Evolutionary conservation across 2,329 filamentous ascomycete genomes (phyloP).

Genomic region (Pseudogymnoascus sp.): DNA sequence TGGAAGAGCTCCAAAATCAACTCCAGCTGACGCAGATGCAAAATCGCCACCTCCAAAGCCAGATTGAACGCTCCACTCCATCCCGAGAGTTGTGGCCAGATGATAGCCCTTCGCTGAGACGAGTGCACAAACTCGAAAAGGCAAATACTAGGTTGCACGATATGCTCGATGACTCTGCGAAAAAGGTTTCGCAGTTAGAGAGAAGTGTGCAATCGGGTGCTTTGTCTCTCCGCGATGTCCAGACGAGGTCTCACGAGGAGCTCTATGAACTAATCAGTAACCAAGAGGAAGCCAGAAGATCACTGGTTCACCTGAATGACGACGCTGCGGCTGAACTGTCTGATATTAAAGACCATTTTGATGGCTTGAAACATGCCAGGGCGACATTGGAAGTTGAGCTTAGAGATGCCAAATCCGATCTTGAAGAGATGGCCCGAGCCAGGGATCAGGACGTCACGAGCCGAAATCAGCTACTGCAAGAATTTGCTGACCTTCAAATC

Average conservation of each 20-base stretch:
- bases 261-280: slow-evolving; percentile 86
- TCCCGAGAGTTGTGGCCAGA: slow-evolving; percentile 56
- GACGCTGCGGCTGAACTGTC: slow-evolving; percentile 76
- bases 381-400: slow-evolving; percentile 77
- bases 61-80: slow-evolving; percentile 65
- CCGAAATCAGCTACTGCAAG: slow-evolving; percentile 79
- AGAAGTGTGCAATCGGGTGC: slow-evolving; percentile 81
- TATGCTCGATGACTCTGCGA: slow-evolving; percentile 86
- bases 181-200: slow-evolving; percentile 85
- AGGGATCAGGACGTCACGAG: slow-evolving; percentile 84
- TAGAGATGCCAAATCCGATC: slow-evolving; percentile 73
- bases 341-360: slow-evolving; percentile 79
- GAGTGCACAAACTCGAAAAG: slow-evolving; percentile 85
- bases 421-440: slow-evolving; percentile 69
- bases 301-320: slow-evolving; percentile 77
- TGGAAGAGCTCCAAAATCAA: slow-evolving; percentile 90
- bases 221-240: slow-evolving; percentile 80
- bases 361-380: slow-evolving; percentile 77
- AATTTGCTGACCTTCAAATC: slow-evolving; percentile 91
- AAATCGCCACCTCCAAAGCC: slow-evolving; percentile 83
- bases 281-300: slow-evolving; percentile 81
- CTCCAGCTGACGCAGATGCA: slow-evolving; percentile 92
- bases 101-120: slow-evolving; percentile 69
- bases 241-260: slow-evolving; percentile 90
- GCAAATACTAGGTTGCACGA: slow-evolving; percentile 89